These are phyloP conservation scores for Glycyrrhiza uralensis DNA, from an alignment of 306 rosid genomes.

Conservation along the genomic window DNA sequence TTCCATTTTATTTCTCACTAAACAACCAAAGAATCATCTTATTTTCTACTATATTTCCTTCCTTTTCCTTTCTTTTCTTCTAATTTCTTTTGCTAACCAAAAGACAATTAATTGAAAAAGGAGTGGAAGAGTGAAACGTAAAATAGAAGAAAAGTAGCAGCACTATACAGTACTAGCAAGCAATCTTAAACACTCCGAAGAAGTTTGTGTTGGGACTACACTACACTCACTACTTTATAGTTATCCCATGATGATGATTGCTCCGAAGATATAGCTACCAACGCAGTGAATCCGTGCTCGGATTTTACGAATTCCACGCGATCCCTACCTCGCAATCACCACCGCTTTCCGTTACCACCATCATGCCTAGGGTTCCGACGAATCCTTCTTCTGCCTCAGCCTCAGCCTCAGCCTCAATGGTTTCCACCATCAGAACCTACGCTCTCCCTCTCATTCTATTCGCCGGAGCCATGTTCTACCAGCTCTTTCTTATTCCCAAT, in stretches of 20 bases:
- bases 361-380: conserved; percentile 48
- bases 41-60: too few relatives aligned
- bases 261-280: background rate
- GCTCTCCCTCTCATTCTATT: conserved; percentile 66
- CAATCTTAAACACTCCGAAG: background rate
- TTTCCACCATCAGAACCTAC: conserved; percentile 65
- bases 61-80: too few relatives aligned
- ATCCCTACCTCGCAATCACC: background rate
- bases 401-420: conserved; percentile 20
- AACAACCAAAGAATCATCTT: too few relatives aligned
- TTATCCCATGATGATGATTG: background rate
- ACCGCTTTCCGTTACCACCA: background rate
- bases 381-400: background rate
- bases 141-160: background rate
- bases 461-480: conserved; percentile 60
- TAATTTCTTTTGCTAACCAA: too few relatives aligned
- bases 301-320: background rate
- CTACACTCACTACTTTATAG: background rate
- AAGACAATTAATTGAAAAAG: too few relatives aligned
- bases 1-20: too few relatives aligned
- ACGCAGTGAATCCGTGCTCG: background rate
- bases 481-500: conserved; percentile 72
- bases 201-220: background rate
- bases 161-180: too few relatives aligned
- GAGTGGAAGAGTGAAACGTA: background rate